Evolutionary conservation across 805 yeast genomes (phyloP).

Genomic region (Schwanniomyces occidentalis): DNA sequence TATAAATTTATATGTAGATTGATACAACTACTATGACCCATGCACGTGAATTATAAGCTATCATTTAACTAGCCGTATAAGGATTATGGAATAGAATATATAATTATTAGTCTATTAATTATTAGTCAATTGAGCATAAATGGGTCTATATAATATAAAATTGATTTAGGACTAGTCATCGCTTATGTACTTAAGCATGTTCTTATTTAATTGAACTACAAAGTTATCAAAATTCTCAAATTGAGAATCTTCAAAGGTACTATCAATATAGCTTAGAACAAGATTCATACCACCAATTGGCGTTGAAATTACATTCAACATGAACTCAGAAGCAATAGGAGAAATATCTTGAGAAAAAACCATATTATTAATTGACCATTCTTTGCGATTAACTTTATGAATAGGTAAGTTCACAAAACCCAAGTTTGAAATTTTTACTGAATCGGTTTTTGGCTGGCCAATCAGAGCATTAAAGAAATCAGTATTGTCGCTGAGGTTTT

Average conservation of each 20-base stretch:
- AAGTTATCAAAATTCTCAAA: conserved; percentile 24
- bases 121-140: too few species aligned
- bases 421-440: conserved; percentile 37
- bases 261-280: conserved; percentile 19
- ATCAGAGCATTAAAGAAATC: conserved; percentile 22
- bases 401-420: conserved; percentile 29
- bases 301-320: conserved; percentile 31
- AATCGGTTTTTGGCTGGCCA: conserved; percentile 28
- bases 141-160: too few species aligned
- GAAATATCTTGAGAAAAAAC: conserved; percentile 39
- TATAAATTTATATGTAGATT: too few species aligned
- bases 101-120: too few species aligned
- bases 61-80: too few species aligned
- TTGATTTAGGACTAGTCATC: background rate
- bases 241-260: conserved; percentile 22
- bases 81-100: too few species aligned
- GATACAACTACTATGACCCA: too few species aligned
- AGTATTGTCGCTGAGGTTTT: conserved; percentile 14
- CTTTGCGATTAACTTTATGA: conserved; percentile 6
- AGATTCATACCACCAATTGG: conserved; percentile 34
- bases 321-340: conserved; percentile 34
- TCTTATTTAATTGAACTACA: conserved; percentile 17
- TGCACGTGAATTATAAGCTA: too few species aligned
- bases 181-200: conserved; percentile 15
- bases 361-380: conserved; percentile 31